Percentiles rank a stretch among this genome's conserved stretches.
phyloP scores from a whole-genome alignment of 129 eudicot genomes.

The Dittrichia graveolens region DNA sequence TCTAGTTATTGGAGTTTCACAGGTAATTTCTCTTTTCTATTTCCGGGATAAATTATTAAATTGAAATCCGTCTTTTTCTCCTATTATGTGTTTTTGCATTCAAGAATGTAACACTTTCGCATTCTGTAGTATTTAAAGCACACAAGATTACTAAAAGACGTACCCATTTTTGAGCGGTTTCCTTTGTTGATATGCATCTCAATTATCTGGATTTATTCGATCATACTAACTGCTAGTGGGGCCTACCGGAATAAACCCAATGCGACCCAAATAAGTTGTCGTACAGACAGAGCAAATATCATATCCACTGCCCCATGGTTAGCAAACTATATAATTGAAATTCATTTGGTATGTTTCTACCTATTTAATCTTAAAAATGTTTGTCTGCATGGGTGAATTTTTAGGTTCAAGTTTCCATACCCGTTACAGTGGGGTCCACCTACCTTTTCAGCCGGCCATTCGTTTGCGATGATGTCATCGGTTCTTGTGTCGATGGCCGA shows the following conservation, averaged over 20 bases:
- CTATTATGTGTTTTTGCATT: neutral
- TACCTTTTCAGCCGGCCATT: conserved; percentile 90
- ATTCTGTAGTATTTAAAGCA: conserved; percentile 87
- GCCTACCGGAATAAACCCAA: conserved; percentile 68
- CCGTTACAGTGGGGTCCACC: conserved; percentile 99
- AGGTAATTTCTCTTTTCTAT: conserved; percentile 46
- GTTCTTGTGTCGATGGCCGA: conserved; percentile 95
- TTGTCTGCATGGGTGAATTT: conserved; percentile 9
- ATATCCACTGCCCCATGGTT: conserved; percentile 98
- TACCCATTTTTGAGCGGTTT: conserved; percentile 93
- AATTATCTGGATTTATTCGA: conserved; percentile 79
- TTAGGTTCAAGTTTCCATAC: conserved; percentile 92
- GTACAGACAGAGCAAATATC: conserved; percentile 88
- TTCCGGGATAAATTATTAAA: neutral
- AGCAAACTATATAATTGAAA: conserved; percentile 1
- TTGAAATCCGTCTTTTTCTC: neutral
- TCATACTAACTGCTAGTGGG: conserved; percentile 87
- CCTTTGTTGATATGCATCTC: conserved; percentile 72
- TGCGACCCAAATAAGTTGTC: conserved; percentile 73
- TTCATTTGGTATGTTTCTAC: neutral
- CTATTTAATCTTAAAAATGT: neutral
- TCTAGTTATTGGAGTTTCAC: conserved; percentile 87
- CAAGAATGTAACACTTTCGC: conserved; percentile 24
- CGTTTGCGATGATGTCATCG: conserved; percentile 95
- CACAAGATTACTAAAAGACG: conserved; percentile 66